Base-by-base conservation (phyloP, 306 rosid genomes). In the Quercus agrifolia region DNA sequence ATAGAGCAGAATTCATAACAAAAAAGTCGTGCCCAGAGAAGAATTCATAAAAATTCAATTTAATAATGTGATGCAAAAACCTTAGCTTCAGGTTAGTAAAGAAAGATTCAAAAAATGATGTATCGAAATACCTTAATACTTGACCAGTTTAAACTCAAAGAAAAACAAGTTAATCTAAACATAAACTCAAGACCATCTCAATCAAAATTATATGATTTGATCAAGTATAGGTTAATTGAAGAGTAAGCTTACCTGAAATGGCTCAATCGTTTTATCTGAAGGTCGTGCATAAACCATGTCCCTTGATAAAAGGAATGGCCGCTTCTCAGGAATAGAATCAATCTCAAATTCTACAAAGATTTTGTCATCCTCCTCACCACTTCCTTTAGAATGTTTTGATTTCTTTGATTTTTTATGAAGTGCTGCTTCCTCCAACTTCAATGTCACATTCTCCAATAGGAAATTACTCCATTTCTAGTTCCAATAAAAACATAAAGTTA, bases 231-330 rank as follows among this genome's bases (percentile, higher is more conserved):
- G 54, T 49, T 49, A 11, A 13, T 49, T 49, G 54, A 49, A 49
- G 54, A 49, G 15, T 49, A 49, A 49, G 54, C 54, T 13, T 31
- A 87, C 81, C 69, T 17, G 83, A 74, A 33, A 74, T 69, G 35
- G 76, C 81, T 67, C 77, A 77, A 38, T 71, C 4, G 5, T 19
- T 4, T n/a, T 56, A 31, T 62, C 79, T 1, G 59, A 33, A 55
- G 74, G 81, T n/a, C 77, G 66, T 33, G 44, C 85, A 57, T 67
- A 52, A 35, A 84, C 82, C 6, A 73, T 20, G 51, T 84, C 82
- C 58, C 87, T 73, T 54, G 87, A 80, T 11, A 84, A 76, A 41
- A 84, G 82, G 56, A 31, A 80, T 5, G 82, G 85, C 2, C 56
- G 85, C 18, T 44, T 19, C 28, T 52, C 58, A 28, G 44, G 79